Evolutionary conservation across 2,329 filamentous ascomycete species (phyloP).

Genomic region (Aspergillus sp.): DNA sequence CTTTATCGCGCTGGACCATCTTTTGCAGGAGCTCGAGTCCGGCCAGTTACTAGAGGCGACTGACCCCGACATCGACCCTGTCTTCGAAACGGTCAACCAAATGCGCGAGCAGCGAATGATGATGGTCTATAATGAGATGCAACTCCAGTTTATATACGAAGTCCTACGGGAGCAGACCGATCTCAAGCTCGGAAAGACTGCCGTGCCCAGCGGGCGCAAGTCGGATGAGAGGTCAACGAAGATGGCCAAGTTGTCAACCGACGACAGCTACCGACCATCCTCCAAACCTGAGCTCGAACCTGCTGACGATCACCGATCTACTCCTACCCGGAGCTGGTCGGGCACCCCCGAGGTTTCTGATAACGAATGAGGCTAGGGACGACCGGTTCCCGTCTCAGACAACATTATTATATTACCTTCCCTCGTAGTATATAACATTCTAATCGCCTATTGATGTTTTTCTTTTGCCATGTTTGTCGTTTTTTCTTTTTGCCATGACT

Average conservation of each 20-base stretch:
- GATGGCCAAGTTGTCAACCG: constrained; percentile 36
- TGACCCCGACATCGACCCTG: constrained; percentile 61
- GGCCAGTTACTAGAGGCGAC: constrained; percentile 62
- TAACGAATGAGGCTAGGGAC: constrained; percentile 27
- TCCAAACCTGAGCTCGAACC: constrained; percentile 42
- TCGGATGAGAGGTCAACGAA: constrained; percentile 38
- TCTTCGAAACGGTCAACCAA: constrained; percentile 76
- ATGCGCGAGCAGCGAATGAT: constrained; percentile 85
- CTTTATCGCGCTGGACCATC: constrained; percentile 93
- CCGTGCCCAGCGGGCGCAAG: constrained; percentile 22
- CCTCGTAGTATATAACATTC: constrained; percentile 13
- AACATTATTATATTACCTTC: constrained; percentile 10
- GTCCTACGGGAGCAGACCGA: constrained; percentile 66
- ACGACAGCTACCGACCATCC: constrained; percentile 31
- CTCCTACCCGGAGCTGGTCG: constrained; percentile 31
- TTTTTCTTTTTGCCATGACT: constrained; percentile 20
- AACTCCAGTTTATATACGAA: constrained; percentile 87
- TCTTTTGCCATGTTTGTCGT: constrained; percentile 12
- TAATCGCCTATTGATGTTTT: constrained; percentile 11
- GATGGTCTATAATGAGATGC: constrained; percentile 90
- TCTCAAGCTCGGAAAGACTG: constrained; percentile 34
- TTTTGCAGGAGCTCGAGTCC: constrained; percentile 76
- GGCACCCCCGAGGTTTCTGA: constrained; percentile 34
- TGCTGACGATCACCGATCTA: constrained; percentile 25
- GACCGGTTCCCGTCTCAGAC: background rate